A percentile compares a stretch with the other conserved stretches of the same genome.
Conservation (phyloP, 2,329 filamentous ascomycete genomes). For the Xylaria sp. region DNA sequence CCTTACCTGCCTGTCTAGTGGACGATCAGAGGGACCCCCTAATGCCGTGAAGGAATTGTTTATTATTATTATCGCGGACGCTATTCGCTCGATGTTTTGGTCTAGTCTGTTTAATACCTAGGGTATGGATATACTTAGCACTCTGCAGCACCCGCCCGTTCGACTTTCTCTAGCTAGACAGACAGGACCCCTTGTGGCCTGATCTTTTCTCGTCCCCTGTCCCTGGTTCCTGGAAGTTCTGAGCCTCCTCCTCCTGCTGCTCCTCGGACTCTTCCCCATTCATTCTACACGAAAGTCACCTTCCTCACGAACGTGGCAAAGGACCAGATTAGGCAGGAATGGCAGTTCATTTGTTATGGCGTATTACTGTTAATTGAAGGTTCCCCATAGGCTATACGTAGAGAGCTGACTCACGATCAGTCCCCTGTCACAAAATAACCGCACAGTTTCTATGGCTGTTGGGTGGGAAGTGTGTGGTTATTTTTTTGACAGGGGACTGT, state of each 20-base stretch:
- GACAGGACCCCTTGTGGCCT: conserved; percentile 10
- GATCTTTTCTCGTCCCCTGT: not conserved
- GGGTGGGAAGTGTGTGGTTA: too few relatives aligned
- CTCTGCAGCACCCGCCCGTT: too few relatives aligned
- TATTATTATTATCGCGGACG: conserved; percentile 6
- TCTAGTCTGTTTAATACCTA: not conserved
- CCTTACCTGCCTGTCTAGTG: conserved; percentile 1
- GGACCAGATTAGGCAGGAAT: not conserved
- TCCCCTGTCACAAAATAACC: too few relatives aligned
- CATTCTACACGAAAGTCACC: conserved; percentile 5
- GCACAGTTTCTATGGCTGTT: too few relatives aligned
- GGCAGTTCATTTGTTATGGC: not conserved
- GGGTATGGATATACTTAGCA: too few relatives aligned
- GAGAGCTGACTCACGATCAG: not conserved
- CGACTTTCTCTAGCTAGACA: too few relatives aligned
- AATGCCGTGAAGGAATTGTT: conserved; percentile 7
- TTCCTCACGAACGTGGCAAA: not conserved
- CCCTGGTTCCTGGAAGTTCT: conserved; percentile 5
- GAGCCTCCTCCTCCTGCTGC: conserved; percentile 10
- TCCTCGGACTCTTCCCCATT: too few relatives aligned
- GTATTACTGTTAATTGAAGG: not conserved
- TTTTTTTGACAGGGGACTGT: too few relatives aligned
- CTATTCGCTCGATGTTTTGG: not conserved
- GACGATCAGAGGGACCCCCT: conserved; percentile 11
- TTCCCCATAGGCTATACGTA: not conserved